Evolutionary conservation across 371 early-diverging fungal genomes (phyloP).

Genomic region (Mucor irregularis): DNA sequence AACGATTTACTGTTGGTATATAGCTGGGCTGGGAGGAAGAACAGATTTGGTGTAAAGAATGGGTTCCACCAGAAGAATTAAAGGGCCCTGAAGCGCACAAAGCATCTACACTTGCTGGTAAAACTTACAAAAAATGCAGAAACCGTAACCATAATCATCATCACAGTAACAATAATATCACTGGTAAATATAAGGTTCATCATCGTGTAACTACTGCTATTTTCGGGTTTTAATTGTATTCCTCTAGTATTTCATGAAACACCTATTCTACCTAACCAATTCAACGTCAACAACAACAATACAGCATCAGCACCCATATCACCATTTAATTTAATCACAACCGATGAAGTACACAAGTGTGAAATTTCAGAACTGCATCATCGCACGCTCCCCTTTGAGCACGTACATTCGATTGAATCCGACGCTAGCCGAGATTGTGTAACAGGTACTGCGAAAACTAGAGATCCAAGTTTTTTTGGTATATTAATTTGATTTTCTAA

Average conservation of each 20-base stretch:
- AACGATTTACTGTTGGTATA: neutral
- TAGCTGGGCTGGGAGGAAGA: conserved; percentile 57
- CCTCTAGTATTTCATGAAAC: conserved; percentile 2
- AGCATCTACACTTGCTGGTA: conserved; percentile 45
- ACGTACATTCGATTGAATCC: conserved; percentile 34
- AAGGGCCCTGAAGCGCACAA: conserved; percentile 44
- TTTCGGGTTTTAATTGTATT: neutral
- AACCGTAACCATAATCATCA: conserved; percentile 14
- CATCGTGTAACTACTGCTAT: neutral
- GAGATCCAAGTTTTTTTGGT: no score
- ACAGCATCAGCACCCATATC: neutral
- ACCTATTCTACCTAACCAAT: conserved; percentile 5
- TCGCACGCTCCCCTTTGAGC: conserved; percentile 34
- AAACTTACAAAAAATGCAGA: conserved; percentile 33
- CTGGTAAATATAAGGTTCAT: neutral
- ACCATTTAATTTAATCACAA: conserved; percentile 24
- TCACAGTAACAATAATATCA: neutral
- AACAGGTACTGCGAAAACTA: conserved; percentile 10
- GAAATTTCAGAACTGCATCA: conserved; percentile 36
- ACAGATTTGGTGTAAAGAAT: conserved; percentile 42
- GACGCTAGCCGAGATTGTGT: conserved; percentile 19
- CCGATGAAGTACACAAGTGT: conserved; percentile 17
- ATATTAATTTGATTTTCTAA: neutral
- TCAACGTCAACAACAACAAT: no score
- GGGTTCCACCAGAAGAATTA: conserved; percentile 49